A percentile compares a stretch with the other conserved stretches of the same genome.
These are phyloP conservation scores for Phaeotremella skinneri DNA, from an alignment of 768 basidiomycete genomes.

Conservation along the genomic window DNA sequence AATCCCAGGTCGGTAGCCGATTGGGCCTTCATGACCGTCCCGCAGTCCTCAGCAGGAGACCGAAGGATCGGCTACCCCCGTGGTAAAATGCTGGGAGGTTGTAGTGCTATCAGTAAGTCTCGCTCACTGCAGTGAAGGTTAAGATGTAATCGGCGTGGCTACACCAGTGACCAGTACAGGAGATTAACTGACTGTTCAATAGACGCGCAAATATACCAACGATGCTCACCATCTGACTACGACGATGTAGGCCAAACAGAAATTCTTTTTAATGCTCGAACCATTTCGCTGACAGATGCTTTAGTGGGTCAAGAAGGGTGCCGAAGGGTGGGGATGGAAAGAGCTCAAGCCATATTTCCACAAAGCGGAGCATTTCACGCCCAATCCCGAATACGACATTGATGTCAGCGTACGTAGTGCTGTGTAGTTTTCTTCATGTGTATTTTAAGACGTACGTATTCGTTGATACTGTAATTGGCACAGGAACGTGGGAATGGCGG, in stretches of 20 bases:
- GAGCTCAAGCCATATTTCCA: slow-evolving; percentile 27
- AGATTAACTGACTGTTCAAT: no score
- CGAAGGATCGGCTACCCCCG: slow-evolving; percentile 22
- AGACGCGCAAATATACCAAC: slow-evolving; percentile 27
- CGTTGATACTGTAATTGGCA: background rate
- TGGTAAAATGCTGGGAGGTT: slow-evolving; percentile 34
- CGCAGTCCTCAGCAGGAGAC: slow-evolving; percentile 6
- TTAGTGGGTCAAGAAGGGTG: slow-evolving; percentile 23
- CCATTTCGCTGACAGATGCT: no score
- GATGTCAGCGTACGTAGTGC: slow-evolving; percentile 14
- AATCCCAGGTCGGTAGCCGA: slow-evolving; percentile 18
- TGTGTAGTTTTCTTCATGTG: background rate
- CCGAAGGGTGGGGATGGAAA: slow-evolving; percentile 19
- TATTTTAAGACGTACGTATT: no score
- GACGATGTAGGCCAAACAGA: slow-evolving; percentile 11
- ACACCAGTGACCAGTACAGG: no score
- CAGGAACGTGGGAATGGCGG: slow-evolving; percentile 21
- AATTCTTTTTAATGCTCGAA: background rate
- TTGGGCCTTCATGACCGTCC: slow-evolving; percentile 17
- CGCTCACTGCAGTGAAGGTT: no score
- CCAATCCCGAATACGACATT: slow-evolving; percentile 15
- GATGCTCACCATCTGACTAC: slow-evolving; percentile 26
- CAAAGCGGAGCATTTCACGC: slow-evolving; percentile 22
- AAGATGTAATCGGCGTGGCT: no score
- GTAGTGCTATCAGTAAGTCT: slow-evolving; percentile 15